Base-by-base conservation (phyloP, 2,329 filamentous ascomycete genomes). In the Pyrenochaeta sp. region DNA sequence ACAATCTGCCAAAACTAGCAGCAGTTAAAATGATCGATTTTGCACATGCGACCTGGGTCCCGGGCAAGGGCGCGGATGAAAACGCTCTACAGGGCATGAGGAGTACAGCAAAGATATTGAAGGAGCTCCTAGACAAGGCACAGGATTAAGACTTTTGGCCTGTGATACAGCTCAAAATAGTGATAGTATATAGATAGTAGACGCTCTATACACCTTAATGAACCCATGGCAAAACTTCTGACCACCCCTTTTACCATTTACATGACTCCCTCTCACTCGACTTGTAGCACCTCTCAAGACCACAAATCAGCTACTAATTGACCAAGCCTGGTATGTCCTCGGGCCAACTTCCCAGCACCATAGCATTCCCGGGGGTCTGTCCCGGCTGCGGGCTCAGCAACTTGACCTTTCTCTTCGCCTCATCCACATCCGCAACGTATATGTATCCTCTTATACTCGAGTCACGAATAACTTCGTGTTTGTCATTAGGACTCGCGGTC, bases 21-120 rank as follows among this genome's bases (percentile, higher is more conserved):
- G 84, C 87, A 11, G 82, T 97, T 44, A 95, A 94, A 71, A 82
- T 99, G 59, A 99, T 99, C 65, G 95, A 99, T 75, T 99, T 99
- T 82, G 95, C 95, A 1, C 95, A 99, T 76, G 95, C 95, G 10
- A 79, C 82, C 44, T 98, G 90, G 88, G 89, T 87, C 1, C 90
- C 91, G 0, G 91, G 92, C 1, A 78, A 89, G 66, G 94, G 94
- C 0, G 89, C 90, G 0, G 95, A 99, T 73, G 89, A 96, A 77
- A 98, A 98, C 69, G 79, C 85, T 12, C 80, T 97, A 29, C 79
- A 80, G 31, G 93, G 93, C 0, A 85, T 97, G 57, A 82, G 87
- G 69, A 94, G 84, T 70, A 79, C 94, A 32, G 81, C 85, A 45
- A 81, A 82, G 54, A 88, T 97, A 27, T 87, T 98, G 64, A 83